Base-by-base conservation (phyloP, 371 early-diverging fungal species). In the Chytridiales sp. region DNA sequence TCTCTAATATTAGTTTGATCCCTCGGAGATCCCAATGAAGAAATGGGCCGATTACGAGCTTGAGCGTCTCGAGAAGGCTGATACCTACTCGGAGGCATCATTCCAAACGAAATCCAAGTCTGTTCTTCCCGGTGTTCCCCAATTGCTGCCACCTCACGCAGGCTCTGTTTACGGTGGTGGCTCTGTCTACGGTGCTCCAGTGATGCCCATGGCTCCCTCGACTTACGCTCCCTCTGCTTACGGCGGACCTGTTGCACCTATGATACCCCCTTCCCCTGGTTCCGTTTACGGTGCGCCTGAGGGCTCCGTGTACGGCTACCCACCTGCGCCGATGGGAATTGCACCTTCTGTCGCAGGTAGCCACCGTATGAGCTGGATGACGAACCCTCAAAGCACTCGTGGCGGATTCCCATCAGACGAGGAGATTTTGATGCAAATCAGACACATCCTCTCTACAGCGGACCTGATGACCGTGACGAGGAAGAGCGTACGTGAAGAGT, bases 41-140 rank as follows among this genome's bases (percentile, higher is more conserved):
- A 87, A 87, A 64, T 95, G 95, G 95, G 76, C 85, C 39, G 92
- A 94, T 38, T 93, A 92, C 66, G 95, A 79, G 59, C 30, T 54
- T 9, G 66, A 67, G 17, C 73, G 69, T 1, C 34, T 61, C 27
- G 69, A 63, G n/a, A 41, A 47, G 30, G 31, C 50, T 4, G 62
- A 57, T 15, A 62, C 53, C 34, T 34, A 49, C 30, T 57, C 61
- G 17, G 41, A 49, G 27, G 60, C 64, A 1, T 60, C 67, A 2
- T 58, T 65, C 61, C 63, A 56, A 38, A 60, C 69, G 17, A 29
- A 31, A 13, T n/a, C 34, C 4, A 38, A 35, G 9, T 24, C 42
- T 8, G 52, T 53, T 0, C 26, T 48, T 11, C 47, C 59, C 40
- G 48, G 46, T 11, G 15, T 50, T 29, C n/a, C 34, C 17, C 50